Conservation (phyloP, 345 rosid genomes). For the Boechera stricta region DNA sequence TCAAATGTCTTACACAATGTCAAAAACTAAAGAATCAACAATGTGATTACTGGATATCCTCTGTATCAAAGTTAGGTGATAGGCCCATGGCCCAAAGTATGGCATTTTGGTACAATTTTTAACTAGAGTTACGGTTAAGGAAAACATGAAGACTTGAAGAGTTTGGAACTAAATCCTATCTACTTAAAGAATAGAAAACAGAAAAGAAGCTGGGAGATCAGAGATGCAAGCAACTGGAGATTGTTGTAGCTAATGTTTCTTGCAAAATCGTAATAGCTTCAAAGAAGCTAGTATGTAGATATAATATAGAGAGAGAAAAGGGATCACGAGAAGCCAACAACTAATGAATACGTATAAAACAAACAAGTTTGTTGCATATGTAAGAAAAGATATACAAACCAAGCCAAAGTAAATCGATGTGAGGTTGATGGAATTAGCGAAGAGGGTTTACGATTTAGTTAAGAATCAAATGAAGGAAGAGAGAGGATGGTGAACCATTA, state of each 20-base stretch:
- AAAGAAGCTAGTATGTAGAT: neutral
- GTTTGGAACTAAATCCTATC: neutral
- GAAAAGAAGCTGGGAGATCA: neutral
- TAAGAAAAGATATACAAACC: conserved; percentile 31
- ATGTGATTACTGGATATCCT: conserved; percentile 9
- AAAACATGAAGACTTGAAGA: conserved; percentile 5
- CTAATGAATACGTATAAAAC: conserved; percentile 7
- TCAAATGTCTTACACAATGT: neutral
- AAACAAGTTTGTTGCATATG: conserved; percentile 23
- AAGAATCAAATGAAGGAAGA: conserved; percentile 36
- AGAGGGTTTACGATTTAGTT: neutral
- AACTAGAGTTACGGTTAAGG: neutral
- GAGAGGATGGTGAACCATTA: conserved; percentile 58
- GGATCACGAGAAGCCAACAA: conserved; percentile 35
- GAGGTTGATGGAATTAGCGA: conserved; percentile 6
- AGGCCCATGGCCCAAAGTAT: conserved; percentile 33
- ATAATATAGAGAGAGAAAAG: neutral
- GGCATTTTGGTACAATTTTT: conserved; percentile 21
- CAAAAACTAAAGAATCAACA: conserved; percentile 18
- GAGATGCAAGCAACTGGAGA: conserved; percentile 10
- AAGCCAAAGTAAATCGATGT: conserved; percentile 21
- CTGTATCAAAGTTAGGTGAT: conserved; percentile 31
- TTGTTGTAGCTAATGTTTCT: neutral
- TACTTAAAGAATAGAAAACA: neutral
- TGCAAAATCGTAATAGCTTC: conserved; percentile 29